Conservation (phyloP, 192 early-diverging fungal species). For the Backusella westeae region DNA sequence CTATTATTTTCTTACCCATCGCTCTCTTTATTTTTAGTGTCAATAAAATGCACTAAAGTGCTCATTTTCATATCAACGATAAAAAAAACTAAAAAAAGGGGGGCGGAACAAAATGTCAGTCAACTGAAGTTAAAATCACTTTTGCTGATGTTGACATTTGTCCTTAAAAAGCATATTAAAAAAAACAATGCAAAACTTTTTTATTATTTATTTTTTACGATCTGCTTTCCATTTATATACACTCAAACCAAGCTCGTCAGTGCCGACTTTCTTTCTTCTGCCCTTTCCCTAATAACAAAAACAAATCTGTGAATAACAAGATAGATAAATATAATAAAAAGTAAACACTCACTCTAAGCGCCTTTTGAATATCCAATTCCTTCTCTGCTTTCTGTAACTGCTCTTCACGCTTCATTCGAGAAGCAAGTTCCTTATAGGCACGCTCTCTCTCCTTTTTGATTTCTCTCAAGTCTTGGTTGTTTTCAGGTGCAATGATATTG, state of each 20-base stretch:
- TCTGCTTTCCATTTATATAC: constrained; percentile 93
- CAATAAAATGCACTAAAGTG: no score
- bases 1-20: no score
- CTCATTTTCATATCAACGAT: no score
- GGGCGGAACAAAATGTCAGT: no score
- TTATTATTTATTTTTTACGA: constrained; percentile 71
- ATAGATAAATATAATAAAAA: constrained; percentile 9
- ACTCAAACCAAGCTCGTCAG: constrained; percentile 74
- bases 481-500: constrained; percentile 32
- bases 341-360: constrained; percentile 56
- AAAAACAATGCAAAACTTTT: not conserved
- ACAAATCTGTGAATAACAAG: not conserved
- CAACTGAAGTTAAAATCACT: no score
- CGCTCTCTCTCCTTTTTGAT: constrained; percentile 40
- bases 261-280: constrained; percentile 74
- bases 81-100: no score
- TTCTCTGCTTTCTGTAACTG: constrained; percentile 65
- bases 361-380: constrained; percentile 79
- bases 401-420: constrained; percentile 76
- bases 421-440: constrained; percentile 63
- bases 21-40: no score
- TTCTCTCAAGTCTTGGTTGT: constrained; percentile 17
- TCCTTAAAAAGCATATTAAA: no score
- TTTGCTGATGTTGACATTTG: not conserved
- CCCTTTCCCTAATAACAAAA: constrained; percentile 65